These are phyloP conservation scores for Periconia sp. DNA, from an alignment of 2,329 filamentous ascomycete species.

Conservation along the genomic window DNA sequence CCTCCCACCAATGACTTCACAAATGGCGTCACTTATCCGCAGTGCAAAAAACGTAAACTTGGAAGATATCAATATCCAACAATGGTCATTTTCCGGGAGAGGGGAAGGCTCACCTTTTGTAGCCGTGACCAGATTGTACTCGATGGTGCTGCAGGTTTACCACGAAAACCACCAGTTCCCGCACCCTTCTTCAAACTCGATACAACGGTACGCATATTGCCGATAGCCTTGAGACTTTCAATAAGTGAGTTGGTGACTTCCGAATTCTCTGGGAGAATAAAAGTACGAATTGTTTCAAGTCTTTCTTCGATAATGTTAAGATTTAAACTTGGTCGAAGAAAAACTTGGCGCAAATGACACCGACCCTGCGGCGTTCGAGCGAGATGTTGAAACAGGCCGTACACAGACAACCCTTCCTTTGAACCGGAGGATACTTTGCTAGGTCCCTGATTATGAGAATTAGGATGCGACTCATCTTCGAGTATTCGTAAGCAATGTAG, in stretches of 20 bases:
- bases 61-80: conserved; percentile 14
- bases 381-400: conserved; percentile 76
- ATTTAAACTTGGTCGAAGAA: conserved; percentile 76
- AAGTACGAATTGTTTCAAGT: conserved; percentile 66
- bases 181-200: conserved; percentile 76
- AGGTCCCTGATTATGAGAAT: conserved; percentile 73
- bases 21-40: conserved; percentile 66
- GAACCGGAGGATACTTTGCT: conserved; percentile 61
- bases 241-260: conserved; percentile 58
- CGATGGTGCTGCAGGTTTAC: conserved; percentile 58
- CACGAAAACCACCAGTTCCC: conserved; percentile 50
- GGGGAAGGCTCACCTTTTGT: conserved; percentile 46
- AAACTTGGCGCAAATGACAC: conserved; percentile 71
- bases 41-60: conserved; percentile 72
- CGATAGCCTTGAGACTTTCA: conserved; percentile 68
- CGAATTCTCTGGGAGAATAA: conserved; percentile 70
- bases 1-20: conserved; percentile 58
- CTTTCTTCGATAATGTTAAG: conserved; percentile 69
- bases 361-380: conserved; percentile 80
- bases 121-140: conserved; percentile 74
- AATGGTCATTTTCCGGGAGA: neutral
- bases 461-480: conserved; percentile 79
- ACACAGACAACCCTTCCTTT: conserved; percentile 83
- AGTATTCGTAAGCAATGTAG: conserved; percentile 83
- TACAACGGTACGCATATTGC: conserved; percentile 72